Evolutionary conservation across 1,284 basidiomycete genomes (phyloP).

Genomic region (Violaceomyces palustris): DNA sequence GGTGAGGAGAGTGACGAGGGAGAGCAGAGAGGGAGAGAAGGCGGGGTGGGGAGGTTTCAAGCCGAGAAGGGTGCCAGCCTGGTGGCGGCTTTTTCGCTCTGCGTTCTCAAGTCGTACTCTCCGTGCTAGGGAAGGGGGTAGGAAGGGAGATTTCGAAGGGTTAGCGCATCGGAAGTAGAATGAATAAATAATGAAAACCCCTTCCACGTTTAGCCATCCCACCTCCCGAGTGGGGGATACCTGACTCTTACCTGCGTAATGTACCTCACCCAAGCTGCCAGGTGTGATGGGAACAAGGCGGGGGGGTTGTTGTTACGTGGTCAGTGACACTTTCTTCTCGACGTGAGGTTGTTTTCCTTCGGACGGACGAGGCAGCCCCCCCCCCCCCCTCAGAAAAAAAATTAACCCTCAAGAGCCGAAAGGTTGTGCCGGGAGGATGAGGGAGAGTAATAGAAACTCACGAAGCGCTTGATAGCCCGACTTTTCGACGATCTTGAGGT

Average conservation of each 20-base stretch:
- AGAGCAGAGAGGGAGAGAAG: no score
- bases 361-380: neutral
- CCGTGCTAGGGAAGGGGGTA: no score
- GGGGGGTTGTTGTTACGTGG: neutral
- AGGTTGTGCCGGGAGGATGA: neutral
- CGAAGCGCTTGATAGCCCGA: constrained; percentile 79
- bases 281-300: no score
- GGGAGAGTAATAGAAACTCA: constrained; percentile 26
- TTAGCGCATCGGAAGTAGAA: neutral
- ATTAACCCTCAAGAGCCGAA: neutral
- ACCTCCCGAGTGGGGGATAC: no score
- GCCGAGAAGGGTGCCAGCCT: constrained; percentile 42
- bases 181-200: no score
- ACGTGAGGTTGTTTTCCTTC: neutral
- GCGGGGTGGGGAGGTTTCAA: no score
- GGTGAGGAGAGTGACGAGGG: no score
- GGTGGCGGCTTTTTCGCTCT: constrained; percentile 46
- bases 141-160: no score
- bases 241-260: constrained; percentile 61
- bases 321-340: constrained; percentile 8
- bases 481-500: constrained; percentile 97
- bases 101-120: constrained; percentile 69
- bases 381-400: neutral
- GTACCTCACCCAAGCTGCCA: constrained; percentile 57
- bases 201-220: no score